Evolutionary conservation across 2,329 filamentous ascomycete species (phyloP).

Genomic region (Ophiostoma sp.): DNA sequence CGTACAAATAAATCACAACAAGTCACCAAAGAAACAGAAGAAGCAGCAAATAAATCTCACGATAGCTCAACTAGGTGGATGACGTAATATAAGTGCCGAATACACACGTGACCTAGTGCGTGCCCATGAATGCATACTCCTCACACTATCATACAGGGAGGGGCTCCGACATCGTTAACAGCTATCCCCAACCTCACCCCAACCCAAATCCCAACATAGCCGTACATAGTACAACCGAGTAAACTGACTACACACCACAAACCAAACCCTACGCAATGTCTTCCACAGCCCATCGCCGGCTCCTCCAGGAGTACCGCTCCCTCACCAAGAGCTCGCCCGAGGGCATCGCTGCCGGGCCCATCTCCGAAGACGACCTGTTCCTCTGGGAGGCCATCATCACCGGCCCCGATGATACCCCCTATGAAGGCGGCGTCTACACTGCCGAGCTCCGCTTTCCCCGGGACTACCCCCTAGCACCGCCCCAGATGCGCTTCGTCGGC

Average conservation of each 20-base stretch:
- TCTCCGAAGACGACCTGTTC: constrained; percentile 91
- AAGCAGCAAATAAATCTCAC: background rate
- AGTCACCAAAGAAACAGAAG: too few relatives aligned
- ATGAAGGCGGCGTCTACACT: constrained; percentile 91
- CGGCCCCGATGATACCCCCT: constrained; percentile 91
- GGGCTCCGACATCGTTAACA: background rate
- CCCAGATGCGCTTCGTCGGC: constrained; percentile 90
- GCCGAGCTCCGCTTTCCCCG: constrained; percentile 92
- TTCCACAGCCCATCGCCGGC: constrained; percentile 65
- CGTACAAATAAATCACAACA: background rate
- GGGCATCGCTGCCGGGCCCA: constrained; percentile 89
- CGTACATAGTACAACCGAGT: background rate
- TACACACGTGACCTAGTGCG: background rate
- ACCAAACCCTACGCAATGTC: constrained; percentile 41
- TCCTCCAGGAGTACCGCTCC: constrained; percentile 93
- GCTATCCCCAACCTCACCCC: background rate
- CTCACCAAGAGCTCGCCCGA: constrained; percentile 95
- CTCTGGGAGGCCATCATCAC: constrained; percentile 95
- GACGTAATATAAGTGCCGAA: background rate
- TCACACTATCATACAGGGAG: background rate
- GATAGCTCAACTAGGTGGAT: background rate
- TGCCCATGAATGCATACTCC: background rate
- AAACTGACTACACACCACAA: background rate
- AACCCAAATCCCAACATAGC: background rate
- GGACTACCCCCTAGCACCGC: constrained; percentile 94